These are phyloP conservation scores for Aspergillus heteromorphus DNA, from an alignment of 495 filamentous ascomycete genomes.

Conservation along the genomic window DNA sequence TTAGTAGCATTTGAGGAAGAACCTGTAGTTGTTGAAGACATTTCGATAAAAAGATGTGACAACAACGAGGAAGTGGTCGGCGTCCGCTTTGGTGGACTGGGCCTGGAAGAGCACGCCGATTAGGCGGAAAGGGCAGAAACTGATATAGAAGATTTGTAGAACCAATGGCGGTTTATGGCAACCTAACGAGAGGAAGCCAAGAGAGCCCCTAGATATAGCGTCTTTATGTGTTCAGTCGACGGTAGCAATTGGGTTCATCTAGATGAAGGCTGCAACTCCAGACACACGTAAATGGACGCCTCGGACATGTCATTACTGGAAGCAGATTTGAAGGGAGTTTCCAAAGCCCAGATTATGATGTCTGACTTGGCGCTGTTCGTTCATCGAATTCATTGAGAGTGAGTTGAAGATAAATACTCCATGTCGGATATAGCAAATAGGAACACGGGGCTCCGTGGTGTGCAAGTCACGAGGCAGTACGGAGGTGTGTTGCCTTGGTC, in stretches of 20 bases:
- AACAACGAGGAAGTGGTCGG: too few relatives aligned
- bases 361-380: neutral
- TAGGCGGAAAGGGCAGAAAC: neutral
- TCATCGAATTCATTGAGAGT: neutral
- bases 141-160: neutral
- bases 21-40: slow-evolving; percentile 21
- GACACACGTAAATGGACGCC: slow-evolving; percentile 3
- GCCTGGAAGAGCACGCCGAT: neutral
- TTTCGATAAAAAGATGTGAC: slow-evolving; percentile 2
- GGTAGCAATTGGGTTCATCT: slow-evolving; percentile 11
- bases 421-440: neutral
- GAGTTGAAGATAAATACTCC: neutral
- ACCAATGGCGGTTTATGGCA: neutral
- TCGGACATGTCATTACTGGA: slow-evolving; percentile 13
- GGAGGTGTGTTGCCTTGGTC: too few relatives aligned
- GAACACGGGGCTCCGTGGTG: neutral
- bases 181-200: neutral
- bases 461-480: slow-evolving; percentile 10
- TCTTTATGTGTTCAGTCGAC: slow-evolving; percentile 1
- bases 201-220: neutral
- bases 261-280: slow-evolving; percentile 7
- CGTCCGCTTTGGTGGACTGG: neutral
- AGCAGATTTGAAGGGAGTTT: slow-evolving; percentile 11
- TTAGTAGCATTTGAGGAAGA: slow-evolving; percentile 18
- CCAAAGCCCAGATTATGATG: neutral